Evolutionary conservation across 768 basidiomycete species (phyloP).

Genomic region (Termitomyces bulborhizus): DNA sequence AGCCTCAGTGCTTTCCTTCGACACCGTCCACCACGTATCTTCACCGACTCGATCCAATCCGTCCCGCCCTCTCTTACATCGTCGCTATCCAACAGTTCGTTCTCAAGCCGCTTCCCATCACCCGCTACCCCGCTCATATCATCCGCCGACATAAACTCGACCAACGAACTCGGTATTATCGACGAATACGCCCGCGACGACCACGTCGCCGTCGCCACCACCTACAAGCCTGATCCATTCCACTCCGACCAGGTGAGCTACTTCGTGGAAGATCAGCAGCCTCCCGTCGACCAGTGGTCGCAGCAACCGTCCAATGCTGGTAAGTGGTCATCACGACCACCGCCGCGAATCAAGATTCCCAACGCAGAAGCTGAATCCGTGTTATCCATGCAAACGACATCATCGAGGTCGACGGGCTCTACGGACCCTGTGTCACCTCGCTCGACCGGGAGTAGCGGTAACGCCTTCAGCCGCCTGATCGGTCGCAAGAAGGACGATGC

Average conservation of each 20-base stretch:
- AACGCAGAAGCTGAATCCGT: neutral
- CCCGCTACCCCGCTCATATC: constrained; percentile 25
- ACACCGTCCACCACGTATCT: constrained; percentile 16
- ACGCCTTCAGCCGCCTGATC: constrained; percentile 19
- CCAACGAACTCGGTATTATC: constrained; percentile 28
- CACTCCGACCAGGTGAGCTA: constrained; percentile 6
- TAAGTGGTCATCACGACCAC: constrained; percentile 9
- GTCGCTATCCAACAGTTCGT: constrained; percentile 32
- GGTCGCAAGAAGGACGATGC: constrained; percentile 13
- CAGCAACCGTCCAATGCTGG: constrained; percentile 20
- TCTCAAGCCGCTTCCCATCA: constrained; percentile 21
- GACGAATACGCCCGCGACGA: constrained; percentile 21
- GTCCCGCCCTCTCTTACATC: constrained; percentile 38
- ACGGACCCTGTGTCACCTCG: constrained; percentile 4
- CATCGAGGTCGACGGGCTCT: neutral
- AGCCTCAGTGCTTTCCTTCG: constrained; percentile 14
- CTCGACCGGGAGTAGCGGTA: constrained; percentile 11
- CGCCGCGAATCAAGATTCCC: neutral
- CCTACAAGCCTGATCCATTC: constrained; percentile 5
- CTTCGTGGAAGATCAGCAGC: constrained; percentile 10
- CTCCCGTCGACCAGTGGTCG: constrained; percentile 19
- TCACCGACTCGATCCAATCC: constrained; percentile 12
- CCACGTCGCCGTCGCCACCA: constrained; percentile 2
- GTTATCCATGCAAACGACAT: neutral
- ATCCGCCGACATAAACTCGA: constrained; percentile 14